A percentile compares a stretch with the other conserved stretches of the same genome.
These are phyloP conservation scores for Sporothrix euskadiensis DNA, from an alignment of 2,329 filamentous ascomycete genomes.

Conservation along the genomic window DNA sequence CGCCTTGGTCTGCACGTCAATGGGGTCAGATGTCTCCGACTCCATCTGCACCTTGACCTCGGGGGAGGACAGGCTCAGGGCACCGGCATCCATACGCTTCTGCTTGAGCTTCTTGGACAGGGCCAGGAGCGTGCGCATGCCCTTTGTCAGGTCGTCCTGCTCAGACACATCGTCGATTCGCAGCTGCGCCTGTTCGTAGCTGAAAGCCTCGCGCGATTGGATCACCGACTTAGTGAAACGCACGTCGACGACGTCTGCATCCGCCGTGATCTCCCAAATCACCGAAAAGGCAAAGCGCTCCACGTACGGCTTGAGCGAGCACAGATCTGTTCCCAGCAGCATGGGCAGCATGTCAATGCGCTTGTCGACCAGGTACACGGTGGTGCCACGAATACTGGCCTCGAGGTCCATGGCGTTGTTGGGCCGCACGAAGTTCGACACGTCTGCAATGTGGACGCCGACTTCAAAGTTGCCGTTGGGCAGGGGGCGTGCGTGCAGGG, in stretches of 20 bases:
- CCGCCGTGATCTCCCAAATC: conserved; percentile 80
- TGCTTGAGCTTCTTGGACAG: conserved; percentile 92
- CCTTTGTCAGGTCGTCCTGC: conserved; percentile 82
- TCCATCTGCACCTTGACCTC: conserved; percentile 96
- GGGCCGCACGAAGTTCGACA: conserved; percentile 98
- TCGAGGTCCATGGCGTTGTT: conserved; percentile 97
- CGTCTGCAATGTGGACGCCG: conserved; percentile 96
- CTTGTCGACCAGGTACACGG: conserved; percentile 97
- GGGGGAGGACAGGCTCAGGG: conserved; percentile 92
- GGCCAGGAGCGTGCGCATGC: conserved; percentile 82
- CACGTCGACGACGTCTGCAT: conserved; percentile 78
- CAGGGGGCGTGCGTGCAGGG: conserved; percentile 79
- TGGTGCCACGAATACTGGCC: conserved; percentile 90
- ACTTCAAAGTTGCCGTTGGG: conserved; percentile 95
- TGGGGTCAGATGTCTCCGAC: conserved; percentile 91
- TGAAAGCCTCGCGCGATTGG: conserved; percentile 92
- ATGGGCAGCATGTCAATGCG: conserved; percentile 99
- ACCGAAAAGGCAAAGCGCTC: conserved; percentile 87
- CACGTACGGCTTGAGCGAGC: conserved; percentile 96
- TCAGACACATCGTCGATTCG: conserved; percentile 88
- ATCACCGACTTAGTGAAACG: conserved; percentile 98
- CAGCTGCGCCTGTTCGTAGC: conserved; percentile 93
- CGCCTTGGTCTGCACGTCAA: conserved; percentile 94
- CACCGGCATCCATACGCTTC: conserved; percentile 94
- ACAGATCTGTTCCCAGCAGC: conserved; percentile 92